Base-by-base conservation (phyloP, 495 filamentous ascomycete species). In the Podospora bellae-mahoneyi region DNA sequence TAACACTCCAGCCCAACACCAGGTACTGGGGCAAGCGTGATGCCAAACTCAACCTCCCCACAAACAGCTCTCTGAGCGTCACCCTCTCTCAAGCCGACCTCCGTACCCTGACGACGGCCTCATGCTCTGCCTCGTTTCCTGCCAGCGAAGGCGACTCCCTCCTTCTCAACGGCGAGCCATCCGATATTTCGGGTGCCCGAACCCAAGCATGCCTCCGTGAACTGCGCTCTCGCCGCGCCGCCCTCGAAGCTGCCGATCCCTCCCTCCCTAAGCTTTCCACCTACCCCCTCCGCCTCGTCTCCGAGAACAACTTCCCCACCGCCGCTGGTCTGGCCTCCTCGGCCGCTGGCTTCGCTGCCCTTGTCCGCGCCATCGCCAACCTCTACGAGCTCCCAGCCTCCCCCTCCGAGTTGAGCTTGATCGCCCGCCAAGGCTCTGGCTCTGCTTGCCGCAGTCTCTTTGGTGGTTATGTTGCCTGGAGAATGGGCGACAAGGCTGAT, bases 11-110 rank as follows among this genome's bases (percentile, higher is more conserved):
- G 55, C 16, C 27, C 54, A 5, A 16, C 64, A 32, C 34, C 73
- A 96, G 92, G 80, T 99, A 99, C 84, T 99, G 95, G 95, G 95
- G 95, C 69, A 98, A 98, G 81, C 92, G 95, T 58, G 92, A 98
- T 81, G 78, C 91, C 19, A 90, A 89, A 71, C 87, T 98, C 66
- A 98, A 99, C 78, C 89, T 98, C 71, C 96, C 95, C 48, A 97
- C 96, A 71, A 98, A 99, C 83, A 95, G 92, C 64, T 99, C 95
- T 66, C 89, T 99, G 75, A 94, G 91, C 61, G 92, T 99, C 54
- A 99, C 95, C 56, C 90, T 99, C 74, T 95, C 93, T 64, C 96
- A 98, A 81, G 83, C 85, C 74, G 95, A 97, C 74, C 89, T 99
- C 65, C 91, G 93, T 74, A 97, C 95, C 64, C 91, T 97, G 76